phyloP scores from a whole-genome alignment of 768 basidiomycete genomes.

The Ephemerocybe angulata region DNA sequence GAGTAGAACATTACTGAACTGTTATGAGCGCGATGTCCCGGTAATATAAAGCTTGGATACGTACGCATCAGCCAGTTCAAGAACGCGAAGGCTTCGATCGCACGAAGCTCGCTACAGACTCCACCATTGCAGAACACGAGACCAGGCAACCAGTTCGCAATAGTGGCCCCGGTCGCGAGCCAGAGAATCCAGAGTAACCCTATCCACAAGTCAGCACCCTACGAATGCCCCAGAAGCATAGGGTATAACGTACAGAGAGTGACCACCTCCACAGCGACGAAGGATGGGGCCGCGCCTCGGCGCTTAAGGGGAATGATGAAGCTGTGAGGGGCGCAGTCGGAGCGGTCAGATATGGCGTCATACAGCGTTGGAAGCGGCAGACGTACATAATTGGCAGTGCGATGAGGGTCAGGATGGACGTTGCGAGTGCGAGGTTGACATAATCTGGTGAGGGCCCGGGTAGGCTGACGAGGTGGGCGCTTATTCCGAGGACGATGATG shows the following conservation, averaged over 20 bases:
- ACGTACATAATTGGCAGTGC: conserved; percentile 39
- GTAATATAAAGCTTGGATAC: conserved; percentile 14
- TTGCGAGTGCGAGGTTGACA: conserved; percentile 35
- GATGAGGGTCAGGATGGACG: conserved; percentile 33
- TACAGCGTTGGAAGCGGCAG: not conserved
- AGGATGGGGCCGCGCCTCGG: conserved; percentile 35
- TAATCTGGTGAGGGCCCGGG: not conserved
- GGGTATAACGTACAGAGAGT: not conserved
- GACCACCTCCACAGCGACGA: conserved; percentile 36
- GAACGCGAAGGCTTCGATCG: conserved; percentile 42
- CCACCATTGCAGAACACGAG: not conserved
- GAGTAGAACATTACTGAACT: not conserved
- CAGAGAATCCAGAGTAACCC: conserved; percentile 45
- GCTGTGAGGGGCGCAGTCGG: conserved; percentile 19
- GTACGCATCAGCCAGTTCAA: conserved; percentile 41
- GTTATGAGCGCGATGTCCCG: not conserved
- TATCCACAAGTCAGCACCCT: conserved; percentile 13
- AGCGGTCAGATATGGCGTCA: not conserved
- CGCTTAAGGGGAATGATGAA: conserved; percentile 31
- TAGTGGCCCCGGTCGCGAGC: conserved; percentile 35
- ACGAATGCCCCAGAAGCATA: not conserved
- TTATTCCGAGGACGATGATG: conserved; percentile 21
- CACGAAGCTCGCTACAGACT: conserved; percentile 35
- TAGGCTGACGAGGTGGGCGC: conserved; percentile 20
- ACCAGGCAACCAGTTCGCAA: conserved; percentile 2